A percentile compares a stretch with the other conserved stretches of the same genome.
Evolutionary conservation across 2,329 filamentous ascomycete species (phyloP).

Genomic region (Colletotrichum phormii): DNA sequence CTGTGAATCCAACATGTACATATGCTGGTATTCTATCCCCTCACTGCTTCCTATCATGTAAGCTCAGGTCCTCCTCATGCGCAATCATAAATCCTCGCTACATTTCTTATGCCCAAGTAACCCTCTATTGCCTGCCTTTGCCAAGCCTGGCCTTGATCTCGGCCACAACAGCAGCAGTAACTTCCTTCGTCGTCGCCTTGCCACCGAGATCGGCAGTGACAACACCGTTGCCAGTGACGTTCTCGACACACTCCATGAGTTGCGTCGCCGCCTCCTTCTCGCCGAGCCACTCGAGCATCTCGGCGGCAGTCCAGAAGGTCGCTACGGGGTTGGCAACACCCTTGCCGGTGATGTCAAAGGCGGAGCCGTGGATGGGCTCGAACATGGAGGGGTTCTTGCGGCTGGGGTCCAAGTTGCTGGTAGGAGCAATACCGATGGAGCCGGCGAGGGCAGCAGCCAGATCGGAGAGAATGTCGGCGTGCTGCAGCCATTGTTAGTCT

Average conservation of each 20-base stretch:
- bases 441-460: constrained; percentile 76
- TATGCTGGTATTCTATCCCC: background rate
- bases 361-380: constrained; percentile 67
- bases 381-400: constrained; percentile 65
- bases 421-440: constrained; percentile 76
- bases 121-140: constrained; percentile 6
- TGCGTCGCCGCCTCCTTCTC: constrained; percentile 57
- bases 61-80: background rate
- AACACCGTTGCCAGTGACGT: constrained; percentile 59
- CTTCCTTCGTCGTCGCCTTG: constrained; percentile 38
- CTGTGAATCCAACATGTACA: too few relatives aligned
- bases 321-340: constrained; percentile 65
- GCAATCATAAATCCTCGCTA: background rate
- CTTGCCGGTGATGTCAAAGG: constrained; percentile 65
- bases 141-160: constrained; percentile 31
- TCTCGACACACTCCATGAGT: constrained; percentile 62
- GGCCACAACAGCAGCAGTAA: constrained; percentile 27
- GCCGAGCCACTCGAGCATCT: constrained; percentile 66
- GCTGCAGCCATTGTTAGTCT: constrained; percentile 22
- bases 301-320: constrained; percentile 65
- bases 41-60: background rate
- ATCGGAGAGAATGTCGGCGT: constrained; percentile 74
- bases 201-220: constrained; percentile 64
- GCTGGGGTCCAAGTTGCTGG: constrained; percentile 71
- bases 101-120: background rate